phyloP scores from a whole-genome alignment of 352 stramenopile species.

The Phytophthora idaei region DNA sequence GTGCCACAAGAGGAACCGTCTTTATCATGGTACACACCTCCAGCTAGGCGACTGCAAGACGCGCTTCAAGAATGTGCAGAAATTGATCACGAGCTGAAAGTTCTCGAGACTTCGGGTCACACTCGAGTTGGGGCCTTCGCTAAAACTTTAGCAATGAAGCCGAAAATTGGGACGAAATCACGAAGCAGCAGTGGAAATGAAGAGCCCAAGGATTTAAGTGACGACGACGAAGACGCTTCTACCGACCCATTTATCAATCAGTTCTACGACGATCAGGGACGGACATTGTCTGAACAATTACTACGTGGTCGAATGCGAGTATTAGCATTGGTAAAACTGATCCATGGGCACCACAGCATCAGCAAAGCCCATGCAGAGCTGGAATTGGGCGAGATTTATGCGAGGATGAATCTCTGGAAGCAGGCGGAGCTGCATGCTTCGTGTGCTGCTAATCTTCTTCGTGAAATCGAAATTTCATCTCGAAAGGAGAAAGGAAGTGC shows the following conservation, averaged over 20 bases:
- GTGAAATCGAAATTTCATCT: conserved; percentile 25
- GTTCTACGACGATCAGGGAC: conserved; percentile 64
- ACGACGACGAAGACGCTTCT: conserved; percentile 39
- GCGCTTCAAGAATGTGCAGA: conserved; percentile 30
- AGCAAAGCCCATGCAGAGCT: conserved; percentile 52
- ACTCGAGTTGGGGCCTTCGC: conserved; percentile 62
- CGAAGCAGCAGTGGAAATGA: not conserved
- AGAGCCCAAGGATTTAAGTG: conserved; percentile 1
- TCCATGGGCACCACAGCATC: conserved; percentile 44
- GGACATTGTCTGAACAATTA: conserved; percentile 65
- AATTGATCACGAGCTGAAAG: conserved; percentile 55
- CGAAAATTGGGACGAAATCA: conserved; percentile 5
- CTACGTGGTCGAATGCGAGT: conserved; percentile 60
- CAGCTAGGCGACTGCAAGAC: conserved; percentile 28
- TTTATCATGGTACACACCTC: conserved; percentile 26
- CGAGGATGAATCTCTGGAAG: conserved; percentile 71
- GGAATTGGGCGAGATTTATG: conserved; percentile 61
- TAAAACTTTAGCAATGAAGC: conserved; percentile 47
- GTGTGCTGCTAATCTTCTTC: conserved; percentile 44
- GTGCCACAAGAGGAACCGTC: not conserved
- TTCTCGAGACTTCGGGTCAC: conserved; percentile 71
- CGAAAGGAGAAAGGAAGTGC: conserved; percentile 1
- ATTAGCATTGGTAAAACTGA: conserved; percentile 59
- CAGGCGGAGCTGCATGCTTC: conserved; percentile 58
- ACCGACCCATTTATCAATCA: conserved; percentile 62